A percentile compares a stretch with the other conserved stretches of the same genome.
Evolutionary conservation across 2,329 filamentous ascomycete genomes (phyloP).

Genomic region (Aureobasidium lini): DNA sequence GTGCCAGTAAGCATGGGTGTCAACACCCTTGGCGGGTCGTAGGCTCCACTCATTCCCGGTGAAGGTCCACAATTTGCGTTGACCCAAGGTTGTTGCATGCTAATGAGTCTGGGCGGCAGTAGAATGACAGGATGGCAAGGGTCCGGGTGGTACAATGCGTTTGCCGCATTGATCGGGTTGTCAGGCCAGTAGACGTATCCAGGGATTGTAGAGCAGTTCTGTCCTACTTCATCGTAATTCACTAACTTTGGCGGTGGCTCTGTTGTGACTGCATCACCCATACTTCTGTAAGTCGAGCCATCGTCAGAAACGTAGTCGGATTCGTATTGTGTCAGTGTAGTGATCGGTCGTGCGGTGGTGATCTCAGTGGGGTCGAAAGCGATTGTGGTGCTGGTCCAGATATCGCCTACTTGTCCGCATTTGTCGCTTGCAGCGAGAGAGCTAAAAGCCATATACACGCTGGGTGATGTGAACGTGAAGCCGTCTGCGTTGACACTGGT

Average conservation of each 20-base stretch:
- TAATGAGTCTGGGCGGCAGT: background rate
- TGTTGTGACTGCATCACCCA: conserved; percentile 4
- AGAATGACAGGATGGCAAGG: conserved; percentile 12
- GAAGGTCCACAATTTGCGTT: background rate
- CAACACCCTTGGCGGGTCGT: conserved; percentile 10
- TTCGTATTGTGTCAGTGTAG: conserved; percentile 3
- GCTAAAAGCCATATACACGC: conserved; percentile 16
- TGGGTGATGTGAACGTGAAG: conserved; percentile 16
- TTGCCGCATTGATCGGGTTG: conserved; percentile 11
- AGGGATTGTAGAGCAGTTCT: conserved; percentile 9
- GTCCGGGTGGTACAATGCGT: background rate
- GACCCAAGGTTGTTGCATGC: conserved; percentile 7
- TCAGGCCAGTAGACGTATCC: conserved; percentile 15
- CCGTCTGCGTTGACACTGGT: conserved; percentile 13
- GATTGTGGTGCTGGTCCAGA: conserved; percentile 14
- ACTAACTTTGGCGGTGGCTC: conserved; percentile 6
- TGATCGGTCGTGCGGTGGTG: conserved; percentile 13
- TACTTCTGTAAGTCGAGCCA: background rate
- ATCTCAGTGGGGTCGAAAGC: conserved; percentile 14
- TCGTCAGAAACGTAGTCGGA: background rate
- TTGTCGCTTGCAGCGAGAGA: conserved; percentile 9
- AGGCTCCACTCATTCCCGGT: conserved; percentile 7
- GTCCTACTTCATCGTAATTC: conserved; percentile 8
- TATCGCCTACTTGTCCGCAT: conserved; percentile 14
- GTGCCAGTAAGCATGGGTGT: conserved; percentile 1